Evolutionary conservation across 352 stramenopile genomes (phyloP).

Genomic region (Phytopythium boreale): DNA sequence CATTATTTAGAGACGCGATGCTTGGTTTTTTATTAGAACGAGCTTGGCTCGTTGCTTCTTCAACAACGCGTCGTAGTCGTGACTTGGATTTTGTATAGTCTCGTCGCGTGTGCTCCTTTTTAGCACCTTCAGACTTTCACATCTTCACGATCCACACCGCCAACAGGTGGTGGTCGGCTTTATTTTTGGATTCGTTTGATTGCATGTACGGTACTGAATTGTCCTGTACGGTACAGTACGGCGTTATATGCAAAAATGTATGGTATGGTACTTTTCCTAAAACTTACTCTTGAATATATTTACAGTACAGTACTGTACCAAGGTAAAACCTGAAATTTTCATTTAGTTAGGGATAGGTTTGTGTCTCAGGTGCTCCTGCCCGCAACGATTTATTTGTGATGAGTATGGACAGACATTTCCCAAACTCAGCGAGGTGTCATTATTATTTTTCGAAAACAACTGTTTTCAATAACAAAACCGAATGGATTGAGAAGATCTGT

Average conservation of each 20-base stretch:
- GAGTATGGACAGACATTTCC: not conserved
- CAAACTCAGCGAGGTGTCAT: no score
- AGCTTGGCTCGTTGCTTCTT: not conserved
- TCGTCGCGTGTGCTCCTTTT: not conserved
- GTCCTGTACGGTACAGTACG: no score
- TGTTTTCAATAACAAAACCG: not conserved
- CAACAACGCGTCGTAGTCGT: not conserved
- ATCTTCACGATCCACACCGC: slow-evolving; percentile 2
- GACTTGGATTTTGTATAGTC: not conserved
- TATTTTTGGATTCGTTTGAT: not conserved
- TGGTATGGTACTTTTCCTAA: no score
- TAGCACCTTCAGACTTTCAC: slow-evolving; percentile 2
- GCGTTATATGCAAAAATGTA: no score
- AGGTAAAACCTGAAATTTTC: not conserved
- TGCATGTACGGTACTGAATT: no score
- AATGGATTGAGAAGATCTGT: not conserved
- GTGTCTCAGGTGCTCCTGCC: no score
- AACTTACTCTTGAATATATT: no score
- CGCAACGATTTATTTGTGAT: not conserved
- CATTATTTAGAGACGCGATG: not conserved
- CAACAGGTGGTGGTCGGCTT: no score
- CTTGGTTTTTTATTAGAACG: not conserved
- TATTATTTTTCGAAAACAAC: not conserved
- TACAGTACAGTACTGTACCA: no score
- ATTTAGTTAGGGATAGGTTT: not conserved